Base-by-base conservation (phyloP, 805 yeast genomes). In the Metschnikowia lochheadii region DNA sequence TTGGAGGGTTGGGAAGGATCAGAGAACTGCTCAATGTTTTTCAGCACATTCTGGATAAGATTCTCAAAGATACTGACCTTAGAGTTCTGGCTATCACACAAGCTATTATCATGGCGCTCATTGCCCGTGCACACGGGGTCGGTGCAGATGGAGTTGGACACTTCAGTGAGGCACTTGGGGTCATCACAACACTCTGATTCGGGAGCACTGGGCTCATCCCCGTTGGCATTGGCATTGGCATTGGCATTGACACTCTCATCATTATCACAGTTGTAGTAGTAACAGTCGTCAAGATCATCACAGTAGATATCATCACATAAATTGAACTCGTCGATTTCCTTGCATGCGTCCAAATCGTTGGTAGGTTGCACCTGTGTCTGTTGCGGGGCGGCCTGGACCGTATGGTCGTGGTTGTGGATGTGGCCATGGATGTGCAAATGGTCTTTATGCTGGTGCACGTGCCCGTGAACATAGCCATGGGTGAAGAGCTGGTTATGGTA, bases 371-470 rank as follows among this genome's bases (percentile, higher is more conserved):
- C 38, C 21, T 36, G 41, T 31, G 21, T 15, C 10, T 32, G 11
- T 18, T 26, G 43, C 7, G 29, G 29, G 3, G 43, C 31, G 3
- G 43, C 31, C 26, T 20, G 50, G 15, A 58, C 58, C 39, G 56
- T 61, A 44, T 71, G 73, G 48, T 69, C 75, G 48, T 72, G 76
- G 53, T 72, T 80, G 59, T 82, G 87, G 31, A 82, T 78, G 59
- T 82, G 87, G n/a, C 87, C 87, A 60, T 82, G 87, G 34, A 82
- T 81, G 56, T 81, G 82, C 6, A 85, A 80, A 59, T 82, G 77
- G 58, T 80, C 81, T 50, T 76, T 72, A 60, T 80, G 83, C 57
- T 79, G 80, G 64, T 82, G 87, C 18, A 82, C 80, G 57, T 82
- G 87, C 3, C 87, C 87, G 64, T 82, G 87, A 15, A 82, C 82